phyloP scores from a whole-genome alignment of 495 filamentous ascomycete species.

The Xylaria acuta region DNA sequence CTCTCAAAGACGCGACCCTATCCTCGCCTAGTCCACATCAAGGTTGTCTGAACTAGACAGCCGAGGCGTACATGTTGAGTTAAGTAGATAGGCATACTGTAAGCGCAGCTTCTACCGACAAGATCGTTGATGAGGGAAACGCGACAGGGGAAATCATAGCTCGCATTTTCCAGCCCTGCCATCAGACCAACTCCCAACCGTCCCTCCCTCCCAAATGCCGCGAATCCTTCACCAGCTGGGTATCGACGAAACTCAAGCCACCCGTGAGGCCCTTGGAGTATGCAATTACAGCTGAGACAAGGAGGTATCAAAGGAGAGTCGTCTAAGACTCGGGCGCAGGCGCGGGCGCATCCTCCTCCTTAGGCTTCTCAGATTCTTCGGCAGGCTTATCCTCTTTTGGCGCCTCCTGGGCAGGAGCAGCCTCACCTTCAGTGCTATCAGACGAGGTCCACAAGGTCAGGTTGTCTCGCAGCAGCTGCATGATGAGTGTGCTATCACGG shows the following conservation, averaged over 20 bases:
- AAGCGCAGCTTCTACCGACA: slow-evolving; percentile 37
- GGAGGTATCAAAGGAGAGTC: slow-evolving; percentile 32
- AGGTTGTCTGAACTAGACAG: slow-evolving; percentile 35
- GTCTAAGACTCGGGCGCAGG: slow-evolving; percentile 49
- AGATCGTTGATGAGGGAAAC: slow-evolving; percentile 33
- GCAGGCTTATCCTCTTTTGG: slow-evolving; percentile 60
- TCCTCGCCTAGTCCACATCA: slow-evolving; percentile 36
- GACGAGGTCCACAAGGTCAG: slow-evolving; percentile 99
- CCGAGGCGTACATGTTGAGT: slow-evolving; percentile 36
- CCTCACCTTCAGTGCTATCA: slow-evolving; percentile 84
- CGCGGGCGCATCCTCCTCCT: slow-evolving; percentile 56
- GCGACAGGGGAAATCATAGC: slow-evolving; percentile 37
- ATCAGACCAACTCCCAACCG: slow-evolving; percentile 38
- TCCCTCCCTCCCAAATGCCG: slow-evolving; percentile 37
- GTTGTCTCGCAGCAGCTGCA: slow-evolving; percentile 99
- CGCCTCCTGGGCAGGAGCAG: slow-evolving; percentile 67
- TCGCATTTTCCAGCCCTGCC: slow-evolving; percentile 38
- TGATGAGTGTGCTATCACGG: slow-evolving; percentile 99
- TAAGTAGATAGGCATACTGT: slow-evolving; percentile 37
- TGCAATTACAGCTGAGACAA: slow-evolving; percentile 41
- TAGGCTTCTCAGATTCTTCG: slow-evolving; percentile 59
- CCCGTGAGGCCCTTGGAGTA: slow-evolving; percentile 34
- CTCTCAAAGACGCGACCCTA: slow-evolving; percentile 36
- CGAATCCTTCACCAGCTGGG: slow-evolving; percentile 38
- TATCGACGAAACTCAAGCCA: slow-evolving; percentile 40